These are phyloP conservation scores for Ostreobium quekettii DNA, from an alignment of 139 green algal genomes.

Conservation along the genomic window DNA sequence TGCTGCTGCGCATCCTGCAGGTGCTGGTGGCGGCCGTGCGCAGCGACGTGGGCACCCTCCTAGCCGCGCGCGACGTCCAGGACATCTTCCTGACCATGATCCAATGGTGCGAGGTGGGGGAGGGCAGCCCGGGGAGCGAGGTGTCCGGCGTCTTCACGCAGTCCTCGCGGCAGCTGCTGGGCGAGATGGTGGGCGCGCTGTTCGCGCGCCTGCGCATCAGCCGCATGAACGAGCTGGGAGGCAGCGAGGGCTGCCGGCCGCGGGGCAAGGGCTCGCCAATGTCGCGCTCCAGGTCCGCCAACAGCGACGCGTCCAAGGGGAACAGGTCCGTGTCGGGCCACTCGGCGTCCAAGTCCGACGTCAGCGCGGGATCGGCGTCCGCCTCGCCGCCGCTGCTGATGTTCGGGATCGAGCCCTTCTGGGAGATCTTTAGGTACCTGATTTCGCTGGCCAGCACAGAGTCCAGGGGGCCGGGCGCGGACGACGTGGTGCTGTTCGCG, in stretches of 20 bases:
- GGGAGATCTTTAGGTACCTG: conserved; percentile 10
- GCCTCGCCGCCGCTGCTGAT: neutral
- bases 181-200: conserved; percentile 45
- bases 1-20: conserved; percentile 91
- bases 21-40: conserved; percentile 43
- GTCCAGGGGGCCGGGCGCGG: neutral
- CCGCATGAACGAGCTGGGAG: neutral
- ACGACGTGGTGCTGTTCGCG: conserved; percentile 9
- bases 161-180: conserved; percentile 45
- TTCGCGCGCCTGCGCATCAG: conserved; percentile 37
- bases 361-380: too few relatives aligned
- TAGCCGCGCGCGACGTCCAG: conserved; percentile 28
- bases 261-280: too few relatives aligned
- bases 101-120: conserved; percentile 4
- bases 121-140: neutral
- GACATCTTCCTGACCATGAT: conserved; percentile 10
- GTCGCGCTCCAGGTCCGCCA: too few relatives aligned
- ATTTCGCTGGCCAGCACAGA: neutral
- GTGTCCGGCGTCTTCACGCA: conserved; percentile 42
- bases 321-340: too few relatives aligned
- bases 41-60: conserved; percentile 34
- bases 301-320: too few relatives aligned
- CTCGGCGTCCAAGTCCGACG: too few relatives aligned
- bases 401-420: conserved; percentile 14
- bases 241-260: too few relatives aligned